A percentile compares a stretch with the other conserved stretches of the same genome.
Conservation (phyloP, 2,329 filamentous ascomycete genomes). For the Onygena corvina region DNA sequence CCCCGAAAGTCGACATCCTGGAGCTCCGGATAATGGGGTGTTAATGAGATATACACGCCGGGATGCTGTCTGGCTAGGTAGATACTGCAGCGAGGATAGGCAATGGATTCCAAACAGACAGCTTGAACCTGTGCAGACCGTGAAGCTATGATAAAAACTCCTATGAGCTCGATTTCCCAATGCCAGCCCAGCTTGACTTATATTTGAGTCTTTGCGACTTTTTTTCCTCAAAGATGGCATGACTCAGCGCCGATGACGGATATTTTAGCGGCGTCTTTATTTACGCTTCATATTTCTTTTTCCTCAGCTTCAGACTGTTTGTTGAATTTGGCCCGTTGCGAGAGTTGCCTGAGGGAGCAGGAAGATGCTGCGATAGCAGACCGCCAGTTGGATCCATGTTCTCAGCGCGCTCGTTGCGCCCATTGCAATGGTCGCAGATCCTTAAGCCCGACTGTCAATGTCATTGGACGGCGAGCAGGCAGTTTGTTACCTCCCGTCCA, state of each 20-base stretch:
- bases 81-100: background rate
- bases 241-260: slow-evolving; percentile 10
- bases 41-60: background rate
- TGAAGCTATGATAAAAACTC: background rate
- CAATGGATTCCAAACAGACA: background rate
- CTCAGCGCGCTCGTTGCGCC: background rate
- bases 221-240: background rate
- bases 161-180: background rate
- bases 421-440: slow-evolving; percentile 5
- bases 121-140: background rate
- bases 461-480: slow-evolving; percentile 4
- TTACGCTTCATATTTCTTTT: background rate
- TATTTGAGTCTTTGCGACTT: background rate
- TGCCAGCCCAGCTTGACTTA: background rate
- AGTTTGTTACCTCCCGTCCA: background rate
- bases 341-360: no score
- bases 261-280: background rate
- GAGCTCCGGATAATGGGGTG: slow-evolving; percentile 1
- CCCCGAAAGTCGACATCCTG: slow-evolving; percentile 70
- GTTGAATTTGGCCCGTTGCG: no score
- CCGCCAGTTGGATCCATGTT: slow-evolving; percentile 2
- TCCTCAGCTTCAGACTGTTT: background rate
- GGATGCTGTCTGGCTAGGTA: background rate
- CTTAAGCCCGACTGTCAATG: background rate
- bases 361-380: background rate